Base-by-base conservation (phyloP, 257 asterid species). In the Apocynum venetum region DNA sequence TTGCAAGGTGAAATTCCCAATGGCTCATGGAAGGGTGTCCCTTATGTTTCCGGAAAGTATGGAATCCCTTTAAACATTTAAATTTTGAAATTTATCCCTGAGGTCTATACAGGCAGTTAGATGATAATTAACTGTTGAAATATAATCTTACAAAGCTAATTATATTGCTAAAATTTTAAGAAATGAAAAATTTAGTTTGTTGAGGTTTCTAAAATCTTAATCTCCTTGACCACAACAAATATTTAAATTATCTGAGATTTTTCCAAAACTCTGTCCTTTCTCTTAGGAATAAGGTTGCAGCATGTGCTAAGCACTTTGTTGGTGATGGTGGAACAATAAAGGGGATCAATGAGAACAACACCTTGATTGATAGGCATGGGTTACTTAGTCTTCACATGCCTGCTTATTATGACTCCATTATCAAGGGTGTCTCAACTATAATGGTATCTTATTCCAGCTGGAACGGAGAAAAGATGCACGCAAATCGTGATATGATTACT, bases 381-480 rank as follows among this genome's bases (percentile, higher is more conserved):
- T 89, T 93, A 84, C 92, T 91, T 70, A 82, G 87, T 83, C 85
- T 93, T 84, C 97, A 93, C 91, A 93, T 91, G 98, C 97, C 97
- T 8, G 92, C 96, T 73, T 93, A 91, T 73, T 85, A 80, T 71
- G 94, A 90, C 77, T 85, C 98, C 9, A 86, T 92, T 68, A 86
- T 86, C 47, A 91, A 93, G 83, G 98, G 98, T 12, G 94, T 90
- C 68, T 80, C 97, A 0, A 87, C 97, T 0, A 87, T 93, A 77
- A 92, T 93, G 98, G 91, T 91, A 72, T 91, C 97, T 40, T 93
- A 90, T 85, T 91, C 98, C 79, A 93, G 98, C 83, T 91, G 96
- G 98, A 93, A 92, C 46, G 96, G 93, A 55, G 69, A 81, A 60
- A 93, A 89, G 89, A 93, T 93, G 98, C 98, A 91, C 60, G 95